Evolutionary conservation across 768 basidiomycete genomes (phyloP), one percentile per base, ranked within the genome.

Genomic region (Tremella yokohamensis): DNA sequence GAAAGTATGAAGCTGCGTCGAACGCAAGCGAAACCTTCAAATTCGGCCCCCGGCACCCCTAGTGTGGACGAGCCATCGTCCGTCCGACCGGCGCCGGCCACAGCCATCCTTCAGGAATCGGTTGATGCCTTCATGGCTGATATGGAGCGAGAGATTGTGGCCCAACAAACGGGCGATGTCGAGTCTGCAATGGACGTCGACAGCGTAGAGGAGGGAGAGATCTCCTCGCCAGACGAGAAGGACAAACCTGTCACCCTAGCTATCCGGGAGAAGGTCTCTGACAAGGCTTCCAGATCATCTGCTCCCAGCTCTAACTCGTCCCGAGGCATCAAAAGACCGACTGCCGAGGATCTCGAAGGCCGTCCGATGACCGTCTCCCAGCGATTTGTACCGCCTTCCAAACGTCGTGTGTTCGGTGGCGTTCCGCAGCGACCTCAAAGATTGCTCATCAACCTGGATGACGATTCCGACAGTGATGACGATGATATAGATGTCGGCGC

Each of bases 331-430:
- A 72, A 69, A 47, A 54, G 70, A 44, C 48, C 61, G 9, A 61
- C 49, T 19, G 70, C 70, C 2, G 70, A 69, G 50, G 70, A 72
- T 56, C 58, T 72, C 22, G 68, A 72, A 4, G 63, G 57, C 26
- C 61, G 63, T 44, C 52, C 68, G 0, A 60, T 51, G 2, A 60
- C 68, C 7, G 45, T 54, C 13, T 51, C 67, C 8, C 40, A 58
- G 19, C 57, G 66, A 26, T n/a, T 48, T 0, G 34, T 50, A 6
- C 57, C 49, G 3, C 52, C 62, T 13, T 34, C 29, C 4, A 42
- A 55, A 20, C 66, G 64, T 26, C 52, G 63, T 3, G 45, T 53
- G 1, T 67, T 67, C 49, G 62, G 65, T 25, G 64, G 60, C 8
- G 40, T 42, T 7, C 49, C 54, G 2, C 66, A 62, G 42, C 45